Evolutionary conservation across 1,139 yeast species (phyloP).

Genomic region (Blastobotrys raffinosifermentans): DNA sequence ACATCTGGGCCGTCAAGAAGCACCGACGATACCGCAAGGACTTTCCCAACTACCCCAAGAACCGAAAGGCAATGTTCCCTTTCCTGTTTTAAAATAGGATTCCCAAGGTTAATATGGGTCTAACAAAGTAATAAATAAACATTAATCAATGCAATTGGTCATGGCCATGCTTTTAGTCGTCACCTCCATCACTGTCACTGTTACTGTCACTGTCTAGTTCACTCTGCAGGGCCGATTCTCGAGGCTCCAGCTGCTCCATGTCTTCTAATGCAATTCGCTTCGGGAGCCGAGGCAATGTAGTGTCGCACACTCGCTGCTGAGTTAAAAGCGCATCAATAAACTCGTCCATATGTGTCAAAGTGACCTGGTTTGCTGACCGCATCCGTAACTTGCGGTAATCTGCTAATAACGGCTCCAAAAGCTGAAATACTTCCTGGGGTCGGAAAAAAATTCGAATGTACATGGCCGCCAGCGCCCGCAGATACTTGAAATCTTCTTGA

Average conservation of each 20-base stretch:
- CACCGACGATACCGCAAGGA: slow-evolving; percentile 61
- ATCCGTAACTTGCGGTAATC: slow-evolving; percentile 52
- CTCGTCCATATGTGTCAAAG: slow-evolving; percentile 49
- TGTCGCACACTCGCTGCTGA: slow-evolving; percentile 49
- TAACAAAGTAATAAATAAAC: neutral
- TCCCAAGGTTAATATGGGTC: too few relatives aligned
- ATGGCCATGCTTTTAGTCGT: slow-evolving; percentile 9
- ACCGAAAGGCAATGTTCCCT: slow-evolving; percentile 64
- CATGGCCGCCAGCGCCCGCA: slow-evolving; percentile 54
- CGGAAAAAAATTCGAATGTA: slow-evolving; percentile 49
- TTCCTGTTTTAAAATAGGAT: slow-evolving; percentile 40
- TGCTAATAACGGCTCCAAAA: slow-evolving; percentile 46
- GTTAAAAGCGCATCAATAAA: slow-evolving; percentile 49
- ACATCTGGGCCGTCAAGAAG: slow-evolving; percentile 69
- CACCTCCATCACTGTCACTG: slow-evolving; percentile 15
- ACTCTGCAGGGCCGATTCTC: slow-evolving; percentile 29
- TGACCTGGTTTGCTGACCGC: slow-evolving; percentile 30
- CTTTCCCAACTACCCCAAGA: slow-evolving; percentile 72
- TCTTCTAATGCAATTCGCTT: slow-evolving; percentile 38
- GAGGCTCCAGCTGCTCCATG: slow-evolving; percentile 34
- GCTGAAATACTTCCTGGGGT: slow-evolving; percentile 42
- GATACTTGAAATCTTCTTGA: slow-evolving; percentile 61
- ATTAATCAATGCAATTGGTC: neutral
- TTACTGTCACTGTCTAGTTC: slow-evolving; percentile 25
- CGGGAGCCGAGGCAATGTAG: slow-evolving; percentile 57